phyloP scores from a whole-genome alignment of 495 filamentous ascomycete genomes.

The Xylaria nigripes region DNA sequence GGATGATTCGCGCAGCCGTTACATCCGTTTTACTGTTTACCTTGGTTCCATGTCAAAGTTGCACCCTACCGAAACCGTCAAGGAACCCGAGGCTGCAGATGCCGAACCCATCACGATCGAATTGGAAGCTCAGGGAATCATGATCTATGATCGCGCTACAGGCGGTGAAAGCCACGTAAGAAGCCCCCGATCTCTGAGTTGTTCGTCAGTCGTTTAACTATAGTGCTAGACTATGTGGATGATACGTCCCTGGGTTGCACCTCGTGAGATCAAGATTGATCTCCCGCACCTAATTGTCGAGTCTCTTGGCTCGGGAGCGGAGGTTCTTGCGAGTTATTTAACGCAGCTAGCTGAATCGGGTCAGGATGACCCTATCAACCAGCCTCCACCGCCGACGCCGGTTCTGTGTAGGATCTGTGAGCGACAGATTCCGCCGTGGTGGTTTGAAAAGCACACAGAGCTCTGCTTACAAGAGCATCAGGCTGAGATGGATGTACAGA shows the following conservation, averaged over 20 bases:
- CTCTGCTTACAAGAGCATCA: slow-evolving; percentile 91
- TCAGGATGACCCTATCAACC: slow-evolving; percentile 67
- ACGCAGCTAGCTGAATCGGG: slow-evolving; percentile 82
- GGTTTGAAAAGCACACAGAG: slow-evolving; percentile 98
- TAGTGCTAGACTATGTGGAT: slow-evolving; percentile 92
- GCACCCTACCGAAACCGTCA: slow-evolving; percentile 39
- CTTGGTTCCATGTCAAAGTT: slow-evolving; percentile 69
- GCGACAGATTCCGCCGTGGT: slow-evolving; percentile 96
- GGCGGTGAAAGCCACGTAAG: slow-evolving; percentile 86
- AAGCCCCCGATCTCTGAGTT: slow-evolving; percentile 8
- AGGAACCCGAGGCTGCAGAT: slow-evolving; percentile 40
- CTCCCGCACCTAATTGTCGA: slow-evolving; percentile 86
- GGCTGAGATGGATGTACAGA: slow-evolving; percentile 94
- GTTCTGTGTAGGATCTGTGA: slow-evolving; percentile 96
- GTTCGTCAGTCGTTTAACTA: slow-evolving; percentile 11
- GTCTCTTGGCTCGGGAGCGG: slow-evolving; percentile 85
- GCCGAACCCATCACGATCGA: slow-evolving; percentile 51
- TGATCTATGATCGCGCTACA: slow-evolving; percentile 86
- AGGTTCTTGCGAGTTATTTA: slow-evolving; percentile 88
- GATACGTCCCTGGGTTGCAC: slow-evolving; percentile 84
- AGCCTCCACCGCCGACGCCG: slow-evolving; percentile 70
- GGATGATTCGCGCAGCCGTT: slow-evolving; percentile 87
- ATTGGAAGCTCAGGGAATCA: slow-evolving; percentile 93
- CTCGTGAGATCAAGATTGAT: slow-evolving; percentile 89
- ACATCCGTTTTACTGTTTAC: slow-evolving; percentile 73